Conservation (phyloP, 2,329 filamentous ascomycete species). For the Paraconiothyrium brasiliense region DNA sequence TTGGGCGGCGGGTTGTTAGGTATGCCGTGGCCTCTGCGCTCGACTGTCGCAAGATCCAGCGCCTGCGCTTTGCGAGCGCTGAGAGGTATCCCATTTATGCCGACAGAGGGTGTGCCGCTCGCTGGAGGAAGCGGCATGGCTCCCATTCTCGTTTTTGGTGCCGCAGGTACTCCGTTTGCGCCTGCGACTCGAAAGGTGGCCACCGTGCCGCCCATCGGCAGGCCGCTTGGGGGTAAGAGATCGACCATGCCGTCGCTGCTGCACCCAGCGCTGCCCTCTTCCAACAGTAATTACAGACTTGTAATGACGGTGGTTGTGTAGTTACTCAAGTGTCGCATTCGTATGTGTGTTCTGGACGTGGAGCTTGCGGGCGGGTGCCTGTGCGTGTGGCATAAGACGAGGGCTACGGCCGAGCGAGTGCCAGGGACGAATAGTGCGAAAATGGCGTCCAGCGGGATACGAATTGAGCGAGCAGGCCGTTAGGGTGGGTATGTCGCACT, state of each 20-base stretch:
- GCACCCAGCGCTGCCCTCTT: conserved; percentile 33
- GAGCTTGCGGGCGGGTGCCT: conserved; percentile 31
- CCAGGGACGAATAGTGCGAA: conserved; percentile 23
- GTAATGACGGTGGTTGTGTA: conserved; percentile 21
- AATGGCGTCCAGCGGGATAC: conserved; percentile 11
- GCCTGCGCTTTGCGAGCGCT: conserved; percentile 72
- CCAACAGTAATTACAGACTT: conserved; percentile 19
- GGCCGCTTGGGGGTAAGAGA: conserved; percentile 43
- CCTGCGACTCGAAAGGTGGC: conserved; percentile 50
- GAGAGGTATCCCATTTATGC: conserved; percentile 62
- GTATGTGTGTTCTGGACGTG: conserved; percentile 18
- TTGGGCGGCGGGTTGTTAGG: conserved; percentile 79
- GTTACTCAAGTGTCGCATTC: conserved; percentile 5
- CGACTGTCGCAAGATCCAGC: conserved; percentile 87
- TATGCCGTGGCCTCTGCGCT: conserved; percentile 85
- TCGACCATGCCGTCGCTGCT: conserved; percentile 48
- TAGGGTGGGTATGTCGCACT: conserved; percentile 5
- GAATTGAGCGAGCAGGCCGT: not conserved
- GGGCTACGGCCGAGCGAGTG: conserved; percentile 34
- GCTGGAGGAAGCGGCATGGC: conserved; percentile 31
- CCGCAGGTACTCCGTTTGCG: conserved; percentile 36
- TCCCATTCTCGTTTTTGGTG: conserved; percentile 44
- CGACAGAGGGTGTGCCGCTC: conserved; percentile 50
- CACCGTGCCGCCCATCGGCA: conserved; percentile 46
- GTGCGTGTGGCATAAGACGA: conserved; percentile 44